Conservation (phyloP, 2,329 filamentous ascomycete species). For the Pseudopyricularia cyperi region DNA sequence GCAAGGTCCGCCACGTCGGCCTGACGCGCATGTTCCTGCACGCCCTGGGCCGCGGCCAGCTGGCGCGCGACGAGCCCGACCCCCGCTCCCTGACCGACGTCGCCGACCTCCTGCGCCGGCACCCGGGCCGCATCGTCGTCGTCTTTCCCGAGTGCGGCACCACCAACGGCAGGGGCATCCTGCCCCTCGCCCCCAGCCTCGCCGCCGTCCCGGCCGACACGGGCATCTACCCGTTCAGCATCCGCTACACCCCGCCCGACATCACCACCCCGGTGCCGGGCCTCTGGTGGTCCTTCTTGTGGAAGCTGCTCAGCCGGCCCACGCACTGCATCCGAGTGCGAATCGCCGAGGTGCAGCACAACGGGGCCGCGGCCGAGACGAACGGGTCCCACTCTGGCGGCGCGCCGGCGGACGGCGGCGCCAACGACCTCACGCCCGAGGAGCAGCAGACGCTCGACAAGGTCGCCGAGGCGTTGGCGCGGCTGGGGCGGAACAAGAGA, state of each 20-base stretch:
- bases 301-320: conserved; percentile 71
- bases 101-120: conserved; percentile 45
- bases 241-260: conserved; percentile 80
- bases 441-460: conserved; percentile 64
- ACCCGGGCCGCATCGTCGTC: conserved; percentile 66
- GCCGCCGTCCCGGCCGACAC: conserved; percentile 52
- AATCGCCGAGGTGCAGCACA: conserved; percentile 64
- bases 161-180: conserved; percentile 81
- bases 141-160: conserved; percentile 92
- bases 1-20: conserved; percentile 62
- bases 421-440: conserved; percentile 28
- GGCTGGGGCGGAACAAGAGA: conserved; percentile 75
- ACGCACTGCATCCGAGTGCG: conserved; percentile 85
- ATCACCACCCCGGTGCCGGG: conserved; percentile 83
- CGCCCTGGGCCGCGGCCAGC: conserved; percentile 50
- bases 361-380: conserved; percentile 14
- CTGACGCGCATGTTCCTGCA: conserved; percentile 63
- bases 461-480: conserved; percentile 74
- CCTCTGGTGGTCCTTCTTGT: conserved; percentile 60
- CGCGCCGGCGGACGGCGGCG: conserved; percentile 11
- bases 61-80: conserved; percentile 26
- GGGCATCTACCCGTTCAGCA: conserved; percentile 79
- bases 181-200: conserved; percentile 70
- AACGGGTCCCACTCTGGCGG: conserved; percentile 15
- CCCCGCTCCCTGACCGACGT: conserved; percentile 41